Base-by-base conservation (phyloP, 1,139 yeast species). In the Candida tropicalis region DNA sequence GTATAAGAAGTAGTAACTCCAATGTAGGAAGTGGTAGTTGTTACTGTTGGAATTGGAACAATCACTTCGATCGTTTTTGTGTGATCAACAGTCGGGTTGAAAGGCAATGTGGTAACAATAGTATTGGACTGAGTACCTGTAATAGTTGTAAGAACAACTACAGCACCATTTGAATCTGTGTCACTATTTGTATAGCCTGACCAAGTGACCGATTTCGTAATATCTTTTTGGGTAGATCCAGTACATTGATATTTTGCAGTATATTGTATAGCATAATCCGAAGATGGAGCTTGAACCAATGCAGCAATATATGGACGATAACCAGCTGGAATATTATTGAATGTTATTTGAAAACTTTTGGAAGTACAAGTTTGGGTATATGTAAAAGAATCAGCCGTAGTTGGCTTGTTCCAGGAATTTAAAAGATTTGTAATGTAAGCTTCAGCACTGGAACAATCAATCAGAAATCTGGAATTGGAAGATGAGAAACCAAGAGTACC, bases 251-350 rank as follows among this genome's bases (percentile, higher is more conserved):
- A 54, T 1, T 27, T 40, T 45, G 59, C 55, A n/a, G 53, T 54
- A 38, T 48, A 53, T 3, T 13, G 1, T 13, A 39, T 16, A 3
- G 17, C 2, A 23, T 20, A 29, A 12, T 7, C 12, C 5, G 16
- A 7, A 7, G 25, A 22, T 28, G 41, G 26, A 12, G 46, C 35
- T 3, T 41, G 10, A 16, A 44, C 42, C 11, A 57, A 45, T 3
- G 51, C 51, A 45, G 56, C 63, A 32, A 66, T 46, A 45, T 54
- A 66, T n/a, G 67, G 66, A 28, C 68, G 53, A 46, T 52, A 63
- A 3, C 70, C 71, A 3, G 66, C 61, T 2, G 71, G 69, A 26
- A 66, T 43, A 41, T 59, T 57, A 1, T 33, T 15, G 45, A 57
- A 66, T 7, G 41, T 39, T 3, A 61, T 47, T 0, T 40, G 31